Percentiles rank a stretch among this genome's conserved stretches.
Conservation (phyloP, 192 early-diverging fungal genomes). For the Umbelopsis ramanniana region DNA sequence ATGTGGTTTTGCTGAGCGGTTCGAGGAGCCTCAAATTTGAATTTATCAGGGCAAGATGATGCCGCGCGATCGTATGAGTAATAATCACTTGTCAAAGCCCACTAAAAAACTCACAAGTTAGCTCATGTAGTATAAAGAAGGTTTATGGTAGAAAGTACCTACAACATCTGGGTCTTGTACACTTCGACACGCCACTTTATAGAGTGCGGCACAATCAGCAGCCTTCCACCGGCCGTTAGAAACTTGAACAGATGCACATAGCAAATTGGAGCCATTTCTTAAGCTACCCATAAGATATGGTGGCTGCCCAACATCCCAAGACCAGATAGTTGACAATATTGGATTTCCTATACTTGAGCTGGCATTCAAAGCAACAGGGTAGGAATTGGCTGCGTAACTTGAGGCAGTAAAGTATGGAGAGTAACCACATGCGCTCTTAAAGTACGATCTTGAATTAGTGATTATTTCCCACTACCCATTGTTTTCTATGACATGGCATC, state of each 20-base stretch:
- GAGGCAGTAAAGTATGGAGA: slow-evolving; percentile 25
- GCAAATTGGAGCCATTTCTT: not conserved
- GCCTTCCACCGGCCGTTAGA: slow-evolving; percentile 32
- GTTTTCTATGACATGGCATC: not conserved
- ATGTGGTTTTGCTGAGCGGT: slow-evolving; percentile 19
- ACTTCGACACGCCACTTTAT: slow-evolving; percentile 29
- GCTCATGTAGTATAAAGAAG: not conserved
- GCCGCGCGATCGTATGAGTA: slow-evolving; percentile 26
- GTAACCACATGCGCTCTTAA: slow-evolving; percentile 27
- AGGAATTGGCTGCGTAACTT: not conserved
- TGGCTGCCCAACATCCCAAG: slow-evolving; percentile 35
- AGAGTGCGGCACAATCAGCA: slow-evolving; percentile 14
- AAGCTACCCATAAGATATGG: not conserved
- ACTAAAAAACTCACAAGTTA: slow-evolving; percentile 10
- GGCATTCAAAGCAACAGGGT: not conserved
- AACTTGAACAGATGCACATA: slow-evolving; percentile 28
- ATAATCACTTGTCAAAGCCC: slow-evolving; percentile 21
- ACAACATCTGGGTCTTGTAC: slow-evolving; percentile 19
- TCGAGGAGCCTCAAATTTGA: slow-evolving; percentile 28
- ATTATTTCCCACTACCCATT: not conserved
- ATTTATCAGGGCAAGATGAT: slow-evolving; percentile 21
- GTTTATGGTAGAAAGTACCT: not conserved
- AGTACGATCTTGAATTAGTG: not conserved
- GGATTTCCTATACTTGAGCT: slow-evolving; percentile 1
- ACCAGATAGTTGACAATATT: slow-evolving; percentile 31